Percentiles rank a stretch among this genome's conserved stretches.
phyloP scores from a whole-genome alignment of 805 yeast species.

The Starmerella sp. region DNA sequence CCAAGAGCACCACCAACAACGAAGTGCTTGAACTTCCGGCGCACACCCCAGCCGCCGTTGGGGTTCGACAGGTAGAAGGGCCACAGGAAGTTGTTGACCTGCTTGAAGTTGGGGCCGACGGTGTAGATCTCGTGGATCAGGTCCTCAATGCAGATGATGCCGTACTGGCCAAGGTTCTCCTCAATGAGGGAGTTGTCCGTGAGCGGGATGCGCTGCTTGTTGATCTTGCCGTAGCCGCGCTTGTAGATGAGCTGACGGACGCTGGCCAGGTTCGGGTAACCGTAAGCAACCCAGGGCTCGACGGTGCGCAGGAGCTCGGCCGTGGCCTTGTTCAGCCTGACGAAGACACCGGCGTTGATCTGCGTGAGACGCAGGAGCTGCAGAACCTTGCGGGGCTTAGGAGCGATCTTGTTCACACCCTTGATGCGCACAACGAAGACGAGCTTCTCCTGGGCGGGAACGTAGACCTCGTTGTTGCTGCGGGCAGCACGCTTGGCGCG shows the following conservation, averaged over 20 bases:
- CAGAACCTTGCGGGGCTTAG: constrained; percentile 98
- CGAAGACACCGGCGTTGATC: constrained; percentile 91
- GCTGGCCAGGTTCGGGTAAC: constrained; percentile 91
- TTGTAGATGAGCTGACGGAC: constrained; percentile 88
- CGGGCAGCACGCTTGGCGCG: constrained; percentile 77
- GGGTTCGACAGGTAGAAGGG: constrained; percentile 96
- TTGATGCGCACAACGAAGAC: constrained; percentile 96
- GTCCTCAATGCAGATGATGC: constrained; percentile 84
- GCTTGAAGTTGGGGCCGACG: constrained; percentile 97
- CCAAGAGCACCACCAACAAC: constrained; percentile 98
- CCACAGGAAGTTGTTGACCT: constrained; percentile 96
- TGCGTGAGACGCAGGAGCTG: constrained; percentile 82
- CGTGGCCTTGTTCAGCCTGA: constrained; percentile 92
- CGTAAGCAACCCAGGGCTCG: constrained; percentile 95
- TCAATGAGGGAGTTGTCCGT: constrained; percentile 82
- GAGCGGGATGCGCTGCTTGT: constrained; percentile 89
- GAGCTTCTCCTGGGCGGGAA: constrained; percentile 87
- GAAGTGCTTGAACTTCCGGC: constrained; percentile 93
- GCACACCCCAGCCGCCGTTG: constrained; percentile 94
- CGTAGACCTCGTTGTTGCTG: constrained; percentile 86
- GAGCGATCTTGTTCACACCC: constrained; percentile 98
- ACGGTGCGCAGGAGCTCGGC: constrained; percentile 82
- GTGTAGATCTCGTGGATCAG: constrained; percentile 92
- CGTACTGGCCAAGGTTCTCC: constrained; percentile 81
- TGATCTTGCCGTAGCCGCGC: constrained; percentile 96